A percentile compares a stretch with the other conserved stretches of the same genome.
phyloP scores from a whole-genome alignment of 441 rosid genomes.

The Cnidoscolus chayamansa region DNA sequence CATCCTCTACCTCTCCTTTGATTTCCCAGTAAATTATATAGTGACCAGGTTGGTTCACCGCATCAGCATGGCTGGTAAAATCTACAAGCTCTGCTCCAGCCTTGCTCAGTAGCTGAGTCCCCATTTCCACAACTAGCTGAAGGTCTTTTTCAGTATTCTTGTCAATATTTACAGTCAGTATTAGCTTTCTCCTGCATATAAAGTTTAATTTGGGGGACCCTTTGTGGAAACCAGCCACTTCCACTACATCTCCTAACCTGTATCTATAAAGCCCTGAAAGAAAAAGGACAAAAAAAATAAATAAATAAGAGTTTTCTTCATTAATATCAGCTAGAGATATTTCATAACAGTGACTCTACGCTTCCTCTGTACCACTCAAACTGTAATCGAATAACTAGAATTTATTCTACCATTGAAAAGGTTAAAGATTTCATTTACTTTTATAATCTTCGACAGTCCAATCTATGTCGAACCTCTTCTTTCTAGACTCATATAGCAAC shows the following conservation, averaged over 20 bases:
- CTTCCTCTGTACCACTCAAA: not conserved
- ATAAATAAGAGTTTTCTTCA: too few species aligned
- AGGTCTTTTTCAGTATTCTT: slow-evolving; percentile 89
- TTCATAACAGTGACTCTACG: not conserved
- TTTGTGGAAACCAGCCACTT: slow-evolving; percentile 69
- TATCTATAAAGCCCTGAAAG: slow-evolving; percentile 65
- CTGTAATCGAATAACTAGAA: not conserved
- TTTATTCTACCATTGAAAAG: not conserved
- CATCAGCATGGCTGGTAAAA: slow-evolving; percentile 77
- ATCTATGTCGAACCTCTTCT: slow-evolving; percentile 8
- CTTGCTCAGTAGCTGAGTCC: slow-evolving; percentile 45
- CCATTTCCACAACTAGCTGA: slow-evolving; percentile 65
- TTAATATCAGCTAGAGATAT: too few species aligned
- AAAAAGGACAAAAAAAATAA: not conserved
- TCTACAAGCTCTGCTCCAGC: slow-evolving; percentile 63
- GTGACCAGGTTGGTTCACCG: slow-evolving; percentile 57
- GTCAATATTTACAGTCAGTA: slow-evolving; percentile 76
- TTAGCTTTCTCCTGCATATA: slow-evolving; percentile 74
- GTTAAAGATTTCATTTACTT: slow-evolving; percentile 1
- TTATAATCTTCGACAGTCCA: not conserved
- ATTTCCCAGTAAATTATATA: slow-evolving; percentile 90
- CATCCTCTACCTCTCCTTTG: slow-evolving; percentile 64
- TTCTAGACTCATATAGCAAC: not conserved
- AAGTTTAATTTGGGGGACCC: slow-evolving; percentile 75
- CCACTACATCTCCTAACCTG: slow-evolving; percentile 80